A percentile compares a stretch with the other conserved stretches of the same genome.
These are phyloP conservation scores for Exophiala bonariae DNA, from an alignment of 2,329 filamentous ascomycete species.

Conservation along the genomic window DNA sequence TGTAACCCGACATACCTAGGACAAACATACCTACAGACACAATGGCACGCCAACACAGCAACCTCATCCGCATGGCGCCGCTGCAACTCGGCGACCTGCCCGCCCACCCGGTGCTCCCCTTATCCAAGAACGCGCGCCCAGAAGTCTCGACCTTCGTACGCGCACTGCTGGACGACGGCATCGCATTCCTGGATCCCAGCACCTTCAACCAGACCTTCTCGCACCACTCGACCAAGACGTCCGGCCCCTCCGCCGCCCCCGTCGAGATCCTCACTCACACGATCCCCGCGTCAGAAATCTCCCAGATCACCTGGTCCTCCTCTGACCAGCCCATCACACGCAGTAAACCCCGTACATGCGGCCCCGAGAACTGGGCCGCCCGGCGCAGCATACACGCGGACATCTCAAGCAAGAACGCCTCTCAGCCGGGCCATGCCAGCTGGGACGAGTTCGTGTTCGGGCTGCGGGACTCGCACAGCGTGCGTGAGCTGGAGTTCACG, in stretches of 20 bases:
- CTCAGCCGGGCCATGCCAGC: constrained; percentile 36
- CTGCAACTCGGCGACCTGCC: constrained; percentile 24
- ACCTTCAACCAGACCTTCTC: constrained; percentile 21
- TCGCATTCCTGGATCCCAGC: constrained; percentile 22
- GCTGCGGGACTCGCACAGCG: constrained; percentile 38
- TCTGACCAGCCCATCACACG: constrained; percentile 8
- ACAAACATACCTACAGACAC: too few species aligned
- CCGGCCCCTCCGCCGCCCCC: too few species aligned
- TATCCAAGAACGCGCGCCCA: constrained; percentile 7
- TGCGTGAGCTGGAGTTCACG: constrained; percentile 44
- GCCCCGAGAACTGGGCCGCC: constrained; percentile 41
- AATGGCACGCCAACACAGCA: constrained; percentile 19
- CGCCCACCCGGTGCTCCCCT: constrained; percentile 19
- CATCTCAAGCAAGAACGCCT: constrained; percentile 17
- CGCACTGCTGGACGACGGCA: constrained; percentile 25
- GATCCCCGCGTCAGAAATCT: constrained; percentile 18
- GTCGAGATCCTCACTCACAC: constrained; percentile 22
- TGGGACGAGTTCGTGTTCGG: constrained; percentile 41
- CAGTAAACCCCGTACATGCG: constrained; percentile 14
- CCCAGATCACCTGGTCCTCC: constrained; percentile 15
- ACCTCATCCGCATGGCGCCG: constrained; percentile 25
- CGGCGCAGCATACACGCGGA: constrained; percentile 39
- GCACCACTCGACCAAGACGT: constrained; percentile 7
- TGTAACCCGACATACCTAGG: too few species aligned
- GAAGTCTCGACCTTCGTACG: constrained; percentile 22